Evolutionary conservation across 768 basidiomycete species (phyloP).

Genomic region (Mycena haematopus): DNA sequence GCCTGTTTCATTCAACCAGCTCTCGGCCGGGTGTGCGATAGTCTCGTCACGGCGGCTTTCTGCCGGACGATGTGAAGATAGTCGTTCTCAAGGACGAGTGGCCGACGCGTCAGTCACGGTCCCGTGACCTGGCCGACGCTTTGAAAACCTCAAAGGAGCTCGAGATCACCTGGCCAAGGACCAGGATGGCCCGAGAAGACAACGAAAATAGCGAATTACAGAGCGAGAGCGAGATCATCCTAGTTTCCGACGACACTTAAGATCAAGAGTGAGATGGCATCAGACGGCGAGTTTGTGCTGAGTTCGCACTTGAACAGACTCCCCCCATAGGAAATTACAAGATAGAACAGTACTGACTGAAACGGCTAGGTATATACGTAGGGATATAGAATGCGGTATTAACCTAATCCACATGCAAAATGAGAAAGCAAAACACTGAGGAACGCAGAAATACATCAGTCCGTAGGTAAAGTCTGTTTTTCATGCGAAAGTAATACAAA

Average conservation of each 20-base stretch:
- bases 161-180: slow-evolving; percentile 52
- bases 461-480: slow-evolving; percentile 23
- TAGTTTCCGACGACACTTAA: slow-evolving; percentile 9
- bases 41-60: too few relatives aligned
- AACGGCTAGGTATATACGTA: slow-evolving; percentile 14
- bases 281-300: slow-evolving; percentile 16
- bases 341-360: slow-evolving; percentile 13
- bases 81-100: too few relatives aligned
- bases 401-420: slow-evolving; percentile 22
- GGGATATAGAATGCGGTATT: slow-evolving; percentile 11
- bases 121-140: too few relatives aligned
- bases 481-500: slow-evolving; percentile 20
- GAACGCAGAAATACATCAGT: slow-evolving; percentile 23
- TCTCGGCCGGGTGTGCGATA: too few relatives aligned
- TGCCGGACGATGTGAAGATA: too few relatives aligned
- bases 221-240: not conserved
- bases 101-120: too few relatives aligned
- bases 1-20: slow-evolving; percentile 8
- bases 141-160: slow-evolving; percentile 48
- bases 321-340: slow-evolving; percentile 1
- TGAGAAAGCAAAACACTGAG: slow-evolving; percentile 7
- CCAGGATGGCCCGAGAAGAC: slow-evolving; percentile 45
- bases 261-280: not conserved
- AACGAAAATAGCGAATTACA: not conserved
- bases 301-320: slow-evolving; percentile 1